Conservation (phyloP, 1,284 basidiomycete genomes). For the Irpex sp. region DNA sequence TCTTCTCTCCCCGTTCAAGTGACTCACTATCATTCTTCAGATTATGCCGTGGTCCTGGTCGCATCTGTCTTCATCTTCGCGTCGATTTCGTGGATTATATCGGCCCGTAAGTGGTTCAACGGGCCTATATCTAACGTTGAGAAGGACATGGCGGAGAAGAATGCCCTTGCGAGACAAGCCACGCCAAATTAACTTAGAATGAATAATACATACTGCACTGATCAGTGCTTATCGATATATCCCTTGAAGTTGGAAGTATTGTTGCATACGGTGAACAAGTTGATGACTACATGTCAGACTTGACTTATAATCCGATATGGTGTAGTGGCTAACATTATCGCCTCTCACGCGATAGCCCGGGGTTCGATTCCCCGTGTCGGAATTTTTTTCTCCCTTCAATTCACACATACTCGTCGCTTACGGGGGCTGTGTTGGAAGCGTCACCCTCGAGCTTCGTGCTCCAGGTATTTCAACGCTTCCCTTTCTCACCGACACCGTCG, state of each 20-base stretch:
- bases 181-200: neutral
- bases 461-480: too few relatives aligned
- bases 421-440: too few relatives aligned
- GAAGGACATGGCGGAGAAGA: neutral
- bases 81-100: slow-evolving; percentile 57
- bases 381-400: neutral
- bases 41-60: slow-evolving; percentile 67
- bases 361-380: slow-evolving; percentile 4
- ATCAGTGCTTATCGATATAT: too few relatives aligned
- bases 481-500: too few relatives aligned
- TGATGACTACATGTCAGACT: neutral
- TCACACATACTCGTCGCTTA: too few relatives aligned
- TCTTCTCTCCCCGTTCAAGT: neutral
- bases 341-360: slow-evolving; percentile 5
- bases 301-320: neutral
- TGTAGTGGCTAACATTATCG: slow-evolving; percentile 5
- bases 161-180: neutral
- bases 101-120: slow-evolving; percentile 67
- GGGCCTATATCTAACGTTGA: slow-evolving; percentile 51
- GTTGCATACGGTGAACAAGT: neutral
- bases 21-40: slow-evolving; percentile 27
- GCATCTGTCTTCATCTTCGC: slow-evolving; percentile 64
- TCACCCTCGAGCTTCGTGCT: too few relatives aligned
- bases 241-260: too few relatives aligned
- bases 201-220: too few relatives aligned